phyloP scores from a whole-genome alignment of 176 grass and related monocot genomes.

The Avena eriantha region DNA sequence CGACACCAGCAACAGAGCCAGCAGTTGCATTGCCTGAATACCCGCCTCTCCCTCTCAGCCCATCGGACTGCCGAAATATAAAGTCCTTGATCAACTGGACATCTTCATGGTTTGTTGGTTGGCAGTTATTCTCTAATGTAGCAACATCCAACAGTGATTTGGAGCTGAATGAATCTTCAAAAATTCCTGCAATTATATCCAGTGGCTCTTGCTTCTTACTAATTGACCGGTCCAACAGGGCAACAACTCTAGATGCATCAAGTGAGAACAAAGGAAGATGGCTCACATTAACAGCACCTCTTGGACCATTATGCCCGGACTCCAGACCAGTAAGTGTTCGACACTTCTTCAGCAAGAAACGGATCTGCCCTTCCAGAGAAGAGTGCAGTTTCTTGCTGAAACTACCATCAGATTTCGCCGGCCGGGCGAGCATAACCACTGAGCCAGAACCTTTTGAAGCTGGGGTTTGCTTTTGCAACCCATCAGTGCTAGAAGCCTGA shows the following conservation, averaged over 20 bases:
- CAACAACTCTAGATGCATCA: slow-evolving; percentile 73
- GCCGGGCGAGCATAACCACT: slow-evolving; percentile 61
- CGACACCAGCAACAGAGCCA: slow-evolving; percentile 71
- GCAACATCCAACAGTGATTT: slow-evolving; percentile 63
- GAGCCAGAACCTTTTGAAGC: slow-evolving; percentile 59
- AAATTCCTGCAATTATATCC: slow-evolving; percentile 60
- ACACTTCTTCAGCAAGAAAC: slow-evolving; percentile 82
- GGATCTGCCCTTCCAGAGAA: slow-evolving; percentile 80
- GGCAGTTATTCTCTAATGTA: slow-evolving; percentile 67
- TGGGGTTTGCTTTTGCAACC: slow-evolving; percentile 49
- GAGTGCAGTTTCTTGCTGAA: slow-evolving; percentile 73
- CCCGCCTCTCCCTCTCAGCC: slow-evolving; percentile 72
- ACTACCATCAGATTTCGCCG: slow-evolving; percentile 54
- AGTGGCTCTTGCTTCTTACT: slow-evolving; percentile 70
- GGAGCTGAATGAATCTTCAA: slow-evolving; percentile 65
- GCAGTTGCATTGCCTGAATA: slow-evolving; percentile 68
- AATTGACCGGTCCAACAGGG: slow-evolving; percentile 56
- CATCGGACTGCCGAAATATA: slow-evolving; percentile 79
- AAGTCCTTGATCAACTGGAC: slow-evolving; percentile 90
- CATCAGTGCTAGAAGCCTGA: slow-evolving; percentile 48
- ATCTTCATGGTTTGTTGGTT: slow-evolving; percentile 67
- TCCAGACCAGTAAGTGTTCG: slow-evolving; percentile 57
- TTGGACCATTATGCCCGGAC: slow-evolving; percentile 63
- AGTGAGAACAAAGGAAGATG: slow-evolving; percentile 79
- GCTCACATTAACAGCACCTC: slow-evolving; percentile 60